These are phyloP conservation scores for Cladosporium cucumerinum DNA, from an alignment of 2,329 filamentous ascomycete species.

Conservation along the genomic window DNA sequence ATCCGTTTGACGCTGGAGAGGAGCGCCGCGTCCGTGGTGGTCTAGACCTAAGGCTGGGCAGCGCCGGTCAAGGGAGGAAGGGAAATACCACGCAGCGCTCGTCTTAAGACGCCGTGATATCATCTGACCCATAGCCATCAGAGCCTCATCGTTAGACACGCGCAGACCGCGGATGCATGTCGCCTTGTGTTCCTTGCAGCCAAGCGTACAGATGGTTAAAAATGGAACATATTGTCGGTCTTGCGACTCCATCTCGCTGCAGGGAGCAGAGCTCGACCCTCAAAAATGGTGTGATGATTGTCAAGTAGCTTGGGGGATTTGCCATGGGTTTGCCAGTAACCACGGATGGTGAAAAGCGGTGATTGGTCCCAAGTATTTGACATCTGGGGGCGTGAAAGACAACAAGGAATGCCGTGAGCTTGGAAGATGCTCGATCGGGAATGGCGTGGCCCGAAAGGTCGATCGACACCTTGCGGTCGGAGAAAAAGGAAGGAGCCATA, in stretches of 20 bases:
- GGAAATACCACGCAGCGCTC: background rate
- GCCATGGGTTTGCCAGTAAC: slow-evolving; percentile 2
- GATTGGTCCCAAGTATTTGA: slow-evolving; percentile 10
- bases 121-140: background rate
- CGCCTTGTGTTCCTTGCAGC: background rate
- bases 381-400: background rate
- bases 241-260: background rate
- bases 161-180: background rate
- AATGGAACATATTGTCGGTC: background rate
- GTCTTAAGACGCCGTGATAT: background rate
- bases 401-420: slow-evolving; percentile 13
- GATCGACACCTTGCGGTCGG: slow-evolving; percentile 7
- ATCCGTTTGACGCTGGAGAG: background rate
- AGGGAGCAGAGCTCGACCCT: background rate
- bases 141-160: background rate
- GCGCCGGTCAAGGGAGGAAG: background rate
- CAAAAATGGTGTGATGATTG: background rate
- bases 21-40: background rate
- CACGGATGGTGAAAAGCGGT: background rate
- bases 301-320: slow-evolving; percentile 1
- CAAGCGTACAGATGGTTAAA: background rate
- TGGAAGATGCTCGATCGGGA: background rate
- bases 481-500: slow-evolving; percentile 5
- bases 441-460: background rate
- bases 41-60: background rate